Evolutionary conservation across 148 eudicot species (phyloP), one percentile per base, ranked within the genome.

Genomic region (Amaranthus hypochondriacus): DNA sequence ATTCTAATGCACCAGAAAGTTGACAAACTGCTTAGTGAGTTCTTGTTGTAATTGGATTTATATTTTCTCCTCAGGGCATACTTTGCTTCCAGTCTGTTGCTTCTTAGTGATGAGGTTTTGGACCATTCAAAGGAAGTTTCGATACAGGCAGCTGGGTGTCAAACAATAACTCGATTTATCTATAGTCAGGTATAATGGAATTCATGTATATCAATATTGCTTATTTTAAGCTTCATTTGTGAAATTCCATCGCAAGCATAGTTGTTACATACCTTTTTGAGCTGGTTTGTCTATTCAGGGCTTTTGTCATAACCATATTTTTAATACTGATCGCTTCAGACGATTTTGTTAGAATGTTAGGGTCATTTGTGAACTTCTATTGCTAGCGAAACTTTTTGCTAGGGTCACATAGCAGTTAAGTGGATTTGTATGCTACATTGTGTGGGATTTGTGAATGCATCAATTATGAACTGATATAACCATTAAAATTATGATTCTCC

Each of bases 51-150:
- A 70, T 66, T 63, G 71, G 39, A 70, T 4, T 48, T 75, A 10
- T 49, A 39, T 54, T 62, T 46, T 62, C 48, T 79, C 9, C 10
- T 28, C 86, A 94, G 98, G 88, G 93, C 89, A 9, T 94, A 86
- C 83, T 92, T 88, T 81, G 86, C 96, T 74, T 83, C 75, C 69
- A 92, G 87, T 77, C 75, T 94, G 81, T 83, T 94, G 79, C 85
- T 89, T 79, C 83, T 92, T 63, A 83, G 84, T 44, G 72, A 49
- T 74, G 96, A 89, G 74, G 89, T 94, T 70, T 81, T 94, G 81
- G 93, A 87, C 75, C 83, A 71, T 70, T 78, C 91, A 44, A 90
- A 88, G 89, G 81, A 77, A 74, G 89, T 81, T 77, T 76, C 80
- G 39, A 56, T 84, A 69, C 84, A 80, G 80, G 75, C 87, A 62